phyloP scores from a whole-genome alignment of 768 basidiomycete species.

The Gautieria morchelliformis region DNA sequence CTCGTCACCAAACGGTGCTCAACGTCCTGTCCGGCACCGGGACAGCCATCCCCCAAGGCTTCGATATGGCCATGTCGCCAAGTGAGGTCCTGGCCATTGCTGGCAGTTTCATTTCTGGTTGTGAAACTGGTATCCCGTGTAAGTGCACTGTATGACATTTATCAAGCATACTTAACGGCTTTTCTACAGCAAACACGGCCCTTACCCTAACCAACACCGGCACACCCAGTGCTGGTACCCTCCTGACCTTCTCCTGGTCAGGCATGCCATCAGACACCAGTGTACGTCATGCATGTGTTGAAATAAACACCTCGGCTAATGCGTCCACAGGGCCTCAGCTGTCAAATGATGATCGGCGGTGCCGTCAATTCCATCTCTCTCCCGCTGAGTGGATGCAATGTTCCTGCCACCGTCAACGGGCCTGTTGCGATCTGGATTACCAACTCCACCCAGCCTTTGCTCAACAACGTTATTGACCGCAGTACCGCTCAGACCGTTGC shows the following conservation, averaged over 20 bases:
- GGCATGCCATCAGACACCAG: conserved; percentile 27
- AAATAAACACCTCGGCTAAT: not conserved
- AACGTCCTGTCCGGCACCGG: conserved; percentile 56
- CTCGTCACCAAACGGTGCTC: conserved; percentile 73
- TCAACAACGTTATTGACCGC: conserved; percentile 52
- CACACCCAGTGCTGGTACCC: conserved; percentile 45
- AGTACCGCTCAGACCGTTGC: conserved; percentile 46
- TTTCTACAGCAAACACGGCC: conserved; percentile 41
- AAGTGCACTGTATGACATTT: conserved; percentile 9
- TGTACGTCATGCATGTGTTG: conserved; percentile 3
- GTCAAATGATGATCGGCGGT: conserved; percentile 72
- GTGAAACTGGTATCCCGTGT: conserved; percentile 51
- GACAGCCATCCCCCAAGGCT: conserved; percentile 53
- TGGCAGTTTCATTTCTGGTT: conserved; percentile 57
- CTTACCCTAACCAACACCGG: conserved; percentile 58
- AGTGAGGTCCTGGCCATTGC: conserved; percentile 65
- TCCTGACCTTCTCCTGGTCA: conserved; percentile 47
- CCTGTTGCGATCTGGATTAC: conserved; percentile 69
- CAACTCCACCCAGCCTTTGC: conserved; percentile 47
- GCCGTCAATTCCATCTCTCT: conserved; percentile 43
- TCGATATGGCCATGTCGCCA: conserved; percentile 66
- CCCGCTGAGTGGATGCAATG: conserved; percentile 48
- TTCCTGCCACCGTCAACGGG: conserved; percentile 62
- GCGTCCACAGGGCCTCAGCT: conserved; percentile 40
- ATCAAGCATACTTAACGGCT: not conserved